These are phyloP conservation scores for Cercophora sp. DNA, from an alignment of 495 filamentous ascomycete species.

Conservation along the genomic window DNA sequence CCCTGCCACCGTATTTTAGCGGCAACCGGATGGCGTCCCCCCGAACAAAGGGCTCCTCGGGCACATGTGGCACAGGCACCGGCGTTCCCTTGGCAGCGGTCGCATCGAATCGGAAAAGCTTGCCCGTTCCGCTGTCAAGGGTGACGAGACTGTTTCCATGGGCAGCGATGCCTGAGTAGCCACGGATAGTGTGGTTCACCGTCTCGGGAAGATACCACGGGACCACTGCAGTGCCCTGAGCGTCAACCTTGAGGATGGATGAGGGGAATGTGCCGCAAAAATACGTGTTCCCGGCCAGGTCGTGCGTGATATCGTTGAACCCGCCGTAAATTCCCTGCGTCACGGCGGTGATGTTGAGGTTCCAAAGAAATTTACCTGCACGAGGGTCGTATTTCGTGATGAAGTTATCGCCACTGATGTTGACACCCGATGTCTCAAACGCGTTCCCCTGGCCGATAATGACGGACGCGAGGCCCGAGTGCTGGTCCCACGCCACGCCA, in stretches of 20 bases:
- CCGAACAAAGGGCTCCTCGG: conserved; percentile 12
- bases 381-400: conserved; percentile 22
- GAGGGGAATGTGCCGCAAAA: conserved; percentile 28
- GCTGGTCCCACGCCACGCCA: conserved; percentile 28
- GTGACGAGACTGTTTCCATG: conserved; percentile 24
- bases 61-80: conserved; percentile 17
- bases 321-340: conserved; percentile 27
- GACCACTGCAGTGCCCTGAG: conserved; percentile 16
- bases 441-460: conserved; percentile 26
- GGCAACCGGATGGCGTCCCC: conserved; percentile 32
- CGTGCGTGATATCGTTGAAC: conserved; percentile 30
- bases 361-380: conserved; percentile 21
- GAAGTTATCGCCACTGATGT: conserved; percentile 29
- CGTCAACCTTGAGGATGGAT: conserved; percentile 23
- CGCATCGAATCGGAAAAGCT: conserved; percentile 26
- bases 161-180: conserved; percentile 27
- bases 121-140: conserved; percentile 20
- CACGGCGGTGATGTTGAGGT: conserved; percentile 25
- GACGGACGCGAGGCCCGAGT: conserved; percentile 22
- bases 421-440: conserved; percentile 26
- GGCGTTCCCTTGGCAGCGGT: conserved; percentile 16
- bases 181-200: conserved; percentile 21
- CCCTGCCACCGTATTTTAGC: conserved; percentile 24
- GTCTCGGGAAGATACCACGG: conserved; percentile 23
- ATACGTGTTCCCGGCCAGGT: conserved; percentile 27